Evolutionary conservation across 208 protist genomes (phyloP).

Genomic region (Blastocrithidia nonstop): DNA sequence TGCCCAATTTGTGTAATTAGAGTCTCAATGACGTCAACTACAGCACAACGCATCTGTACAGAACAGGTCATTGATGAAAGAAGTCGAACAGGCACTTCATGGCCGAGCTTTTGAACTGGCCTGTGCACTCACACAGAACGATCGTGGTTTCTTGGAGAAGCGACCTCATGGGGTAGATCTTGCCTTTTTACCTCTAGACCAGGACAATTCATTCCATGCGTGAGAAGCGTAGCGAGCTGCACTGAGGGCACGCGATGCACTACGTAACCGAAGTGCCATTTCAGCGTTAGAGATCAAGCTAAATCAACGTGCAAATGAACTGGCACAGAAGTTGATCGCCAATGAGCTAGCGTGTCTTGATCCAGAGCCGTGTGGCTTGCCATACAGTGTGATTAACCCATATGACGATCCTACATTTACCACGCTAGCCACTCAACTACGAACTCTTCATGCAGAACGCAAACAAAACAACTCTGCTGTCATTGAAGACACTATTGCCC

Average conservation of each 20-base stretch:
- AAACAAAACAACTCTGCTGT: conserved; percentile 17
- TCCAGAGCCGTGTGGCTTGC: conserved; percentile 26
- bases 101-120: conserved; percentile 37
- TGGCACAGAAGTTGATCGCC: conserved; percentile 52
- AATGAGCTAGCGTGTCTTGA: conserved; percentile 30
- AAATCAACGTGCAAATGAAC: conserved; percentile 46
- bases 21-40: conserved; percentile 31
- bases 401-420: conserved; percentile 46
- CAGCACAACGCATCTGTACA: conserved; percentile 25
- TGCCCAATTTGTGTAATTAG: conserved; percentile 25
- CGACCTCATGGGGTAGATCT: conserved; percentile 49
- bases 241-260: conserved; percentile 43
- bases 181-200: conserved; percentile 34
- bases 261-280: conserved; percentile 9
- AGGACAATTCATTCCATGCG: conserved; percentile 44
- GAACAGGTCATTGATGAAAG: conserved; percentile 1
- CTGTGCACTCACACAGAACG: conserved; percentile 22
- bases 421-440: conserved; percentile 23
- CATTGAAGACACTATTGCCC: conserved; percentile 15
- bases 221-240: conserved; percentile 41
- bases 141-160: conserved; percentile 55
- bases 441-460: conserved; percentile 25
- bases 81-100: conserved; percentile 55
- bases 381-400: conserved; percentile 27
- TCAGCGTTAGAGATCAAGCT: conserved; percentile 35